Base-by-base conservation (phyloP, 805 yeast genomes). In the Starmerella sp. region DNA sequence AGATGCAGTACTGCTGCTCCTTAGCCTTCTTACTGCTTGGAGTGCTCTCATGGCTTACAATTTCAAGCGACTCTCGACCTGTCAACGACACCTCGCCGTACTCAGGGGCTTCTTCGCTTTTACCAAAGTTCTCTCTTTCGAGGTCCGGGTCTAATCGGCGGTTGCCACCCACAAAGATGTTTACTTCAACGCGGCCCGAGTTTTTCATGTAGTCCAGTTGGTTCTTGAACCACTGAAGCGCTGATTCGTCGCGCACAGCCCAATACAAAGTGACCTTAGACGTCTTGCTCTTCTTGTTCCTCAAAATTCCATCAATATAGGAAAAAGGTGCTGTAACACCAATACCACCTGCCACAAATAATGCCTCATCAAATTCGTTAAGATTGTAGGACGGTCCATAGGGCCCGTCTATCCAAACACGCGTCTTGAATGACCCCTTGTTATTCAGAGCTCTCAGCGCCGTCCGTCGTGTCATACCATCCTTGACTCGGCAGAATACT, bases 331-430 rank as follows among this genome's bases (percentile, higher is more conserved):
- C 81, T 0, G 85, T 77, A 61, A 80, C 69, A 15, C 85, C 85
- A 59, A 78, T 77, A 14, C 84, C 85, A 5, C 84, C 84, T 13
- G 80, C 76, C 5, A 80, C 58, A 49, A 71, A 71, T 30, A 73
- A 67, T 9, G 69, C 73, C 51, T 67, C 69, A 53, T 68, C 69
- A 66, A 69, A 74, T 51, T 65, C 66, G 45, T 67, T 63, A 50
- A 71, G 69, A 38, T 76, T 75, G 2, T 72, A 63, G 14, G 64
- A 63, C 22, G 67, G 66, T 1, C 86, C 86, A 61, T 82, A 82
- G 3, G 85, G 83, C 0, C 87, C 87, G 63, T 82, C 87, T 11
- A 80, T 64, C 32, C 74, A 69, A 15, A 78, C 73, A 66, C 63
- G 15, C 2, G 56, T 52, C 10, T 41, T 42, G 31, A 63, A 54